These are phyloP conservation scores for Penicillium paxilli DNA, from an alignment of 495 filamentous ascomycete genomes.

Conservation along the genomic window DNA sequence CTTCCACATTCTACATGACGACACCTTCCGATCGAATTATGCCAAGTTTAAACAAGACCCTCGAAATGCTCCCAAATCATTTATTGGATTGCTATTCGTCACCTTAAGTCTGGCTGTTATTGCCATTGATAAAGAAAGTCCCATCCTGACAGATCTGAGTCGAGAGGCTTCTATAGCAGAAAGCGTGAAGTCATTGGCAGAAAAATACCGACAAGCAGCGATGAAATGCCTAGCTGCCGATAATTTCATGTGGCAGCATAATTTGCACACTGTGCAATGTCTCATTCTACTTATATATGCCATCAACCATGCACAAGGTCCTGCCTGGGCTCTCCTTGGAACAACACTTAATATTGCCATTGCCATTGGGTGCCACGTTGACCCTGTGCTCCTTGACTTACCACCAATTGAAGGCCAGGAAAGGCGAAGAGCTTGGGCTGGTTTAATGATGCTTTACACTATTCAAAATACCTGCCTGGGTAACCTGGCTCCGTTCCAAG, in stretches of 20 bases:
- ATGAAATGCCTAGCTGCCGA: constrained; percentile 11
- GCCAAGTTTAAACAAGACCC: background rate
- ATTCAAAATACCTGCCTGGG: constrained; percentile 13
- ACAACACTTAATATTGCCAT: constrained; percentile 12
- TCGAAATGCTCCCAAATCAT: background rate
- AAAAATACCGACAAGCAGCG: constrained; percentile 3
- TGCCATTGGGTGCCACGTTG: constrained; percentile 12
- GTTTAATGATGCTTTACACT: constrained; percentile 11
- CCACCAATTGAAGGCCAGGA: constrained; percentile 4
- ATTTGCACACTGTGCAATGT: constrained; percentile 1
- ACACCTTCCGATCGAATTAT: background rate
- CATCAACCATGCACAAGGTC: constrained; percentile 12
- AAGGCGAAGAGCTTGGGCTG: constrained; percentile 13
- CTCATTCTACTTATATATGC: constrained; percentile 8
- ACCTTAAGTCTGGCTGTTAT: constrained; percentile 1
- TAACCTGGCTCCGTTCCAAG: constrained; percentile 1
- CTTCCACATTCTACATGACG: constrained; percentile 2
- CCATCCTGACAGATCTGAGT: background rate
- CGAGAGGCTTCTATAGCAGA: background rate
- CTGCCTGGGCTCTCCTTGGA: constrained; percentile 12
- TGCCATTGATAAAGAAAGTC: background rate
- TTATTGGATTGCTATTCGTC: background rate
- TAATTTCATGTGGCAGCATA: constrained; percentile 10
- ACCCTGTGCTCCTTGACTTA: constrained; percentile 7
- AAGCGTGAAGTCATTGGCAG: background rate